Evolutionary conservation across 805 yeast genomes (phyloP), one percentile per base, ranked within the genome.

Genomic region (Schizosaccharomyces japonicus): DNA sequence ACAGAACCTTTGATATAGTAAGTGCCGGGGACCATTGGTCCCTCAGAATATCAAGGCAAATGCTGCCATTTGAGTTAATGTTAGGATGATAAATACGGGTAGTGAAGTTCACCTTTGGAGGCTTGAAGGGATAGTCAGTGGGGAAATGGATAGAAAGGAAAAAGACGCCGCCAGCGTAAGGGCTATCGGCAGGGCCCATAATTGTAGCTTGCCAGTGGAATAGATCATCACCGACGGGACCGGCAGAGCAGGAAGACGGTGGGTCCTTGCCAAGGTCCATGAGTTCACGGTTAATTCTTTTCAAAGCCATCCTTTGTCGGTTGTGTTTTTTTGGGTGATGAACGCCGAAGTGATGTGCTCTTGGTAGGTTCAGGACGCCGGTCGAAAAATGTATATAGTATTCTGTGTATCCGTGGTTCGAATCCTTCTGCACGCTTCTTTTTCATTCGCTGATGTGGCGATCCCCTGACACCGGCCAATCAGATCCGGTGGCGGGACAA

Each of bases 201-300:
- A 90, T 90, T 40, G 96, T 85, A 39, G 96, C 98, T 68, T 90
- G 96, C 98, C 98, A 90, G 70, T 87, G 96, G 68, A 80, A 90
- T 8, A 45, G 33, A 21, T 45, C 47, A 29, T 45, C 47, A 45
- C 95, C 95, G 44, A 83, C 90, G 57, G 98, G 98, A 39, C 98
- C 98, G 8, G 98, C 98, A 23, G 95, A 84, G 67, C 96, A 90
- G 44, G 95, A 85, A 52, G 95, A 80, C 58, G 96, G 96, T 53
- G 98, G 98, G 63, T 87, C 98, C 71, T 94, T 83, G 63, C 95
- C 95, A 61, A 87, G 72, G 65, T 90, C 98, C 58, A 78, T 78
- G 58, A 90, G 73, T 69, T 87, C 98, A 68, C 87, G 87, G 67
- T 82, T 80, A 59, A 87, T 83, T 73, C 98, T 84, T 68, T 90